Conservation (phyloP, 495 filamentous ascomycete genomes). For the Thermothielavioides terrestris region DNA sequence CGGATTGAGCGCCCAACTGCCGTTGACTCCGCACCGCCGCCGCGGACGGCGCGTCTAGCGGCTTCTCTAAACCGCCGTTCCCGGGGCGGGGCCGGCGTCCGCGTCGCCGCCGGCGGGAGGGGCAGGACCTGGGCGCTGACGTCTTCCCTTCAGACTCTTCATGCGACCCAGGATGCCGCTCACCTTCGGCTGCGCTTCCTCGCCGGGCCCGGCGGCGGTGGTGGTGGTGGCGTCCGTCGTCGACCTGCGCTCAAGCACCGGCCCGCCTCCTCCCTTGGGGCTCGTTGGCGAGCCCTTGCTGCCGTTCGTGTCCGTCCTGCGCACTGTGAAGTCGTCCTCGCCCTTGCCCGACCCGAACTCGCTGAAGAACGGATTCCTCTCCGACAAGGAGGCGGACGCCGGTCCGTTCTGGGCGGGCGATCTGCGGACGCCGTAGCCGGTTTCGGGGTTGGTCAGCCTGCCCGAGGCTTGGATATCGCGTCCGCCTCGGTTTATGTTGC, state of each 20-base stretch:
- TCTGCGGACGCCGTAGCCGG: slow-evolving; percentile 24
- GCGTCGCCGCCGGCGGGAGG: slow-evolving; percentile 23
- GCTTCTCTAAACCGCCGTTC: slow-evolving; percentile 24
- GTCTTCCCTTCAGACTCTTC: slow-evolving; percentile 69
- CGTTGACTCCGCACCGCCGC: not conserved
- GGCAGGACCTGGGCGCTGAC: slow-evolving; percentile 29
- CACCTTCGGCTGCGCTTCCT: slow-evolving; percentile 28
- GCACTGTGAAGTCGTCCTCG: slow-evolving; percentile 38
- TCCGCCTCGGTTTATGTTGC: slow-evolving; percentile 53
- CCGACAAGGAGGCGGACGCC: slow-evolving; percentile 62
- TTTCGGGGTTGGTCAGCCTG: slow-evolving; percentile 46
- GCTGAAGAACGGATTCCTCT: slow-evolving; percentile 80
- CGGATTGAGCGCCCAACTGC: not conserved
- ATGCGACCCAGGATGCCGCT: slow-evolving; percentile 69
- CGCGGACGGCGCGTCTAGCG: slow-evolving; percentile 2
- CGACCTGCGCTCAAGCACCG: slow-evolving; percentile 54
- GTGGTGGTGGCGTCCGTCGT: slow-evolving; percentile 66
- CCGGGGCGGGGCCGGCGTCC: slow-evolving; percentile 14
- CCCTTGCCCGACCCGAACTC: slow-evolving; percentile 50
- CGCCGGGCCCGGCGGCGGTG: slow-evolving; percentile 45
- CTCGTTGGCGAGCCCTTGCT: slow-evolving; percentile 50
- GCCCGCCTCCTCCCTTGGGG: slow-evolving; percentile 46
- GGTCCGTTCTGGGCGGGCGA: slow-evolving; percentile 46
- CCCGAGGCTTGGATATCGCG: slow-evolving; percentile 44
- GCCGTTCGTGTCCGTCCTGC: slow-evolving; percentile 32